A percentile compares a stretch with the other conserved stretches of the same genome.
Evolutionary conservation across 139 green algal species (phyloP).

Genomic region (Coelastrella sp.): DNA sequence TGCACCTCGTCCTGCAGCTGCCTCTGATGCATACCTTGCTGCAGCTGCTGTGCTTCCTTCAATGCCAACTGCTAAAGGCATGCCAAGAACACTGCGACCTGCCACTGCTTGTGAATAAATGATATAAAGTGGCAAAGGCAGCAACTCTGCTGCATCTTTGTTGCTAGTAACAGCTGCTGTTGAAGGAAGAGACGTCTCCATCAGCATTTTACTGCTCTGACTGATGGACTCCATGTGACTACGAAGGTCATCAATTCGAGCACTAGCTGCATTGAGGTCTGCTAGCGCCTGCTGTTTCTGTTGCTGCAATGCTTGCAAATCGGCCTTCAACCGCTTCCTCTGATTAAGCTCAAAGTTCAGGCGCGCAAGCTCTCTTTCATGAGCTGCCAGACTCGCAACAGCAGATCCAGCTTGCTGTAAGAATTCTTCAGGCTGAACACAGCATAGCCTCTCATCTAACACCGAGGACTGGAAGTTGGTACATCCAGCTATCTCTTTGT

Average conservation of each 20-base stretch:
- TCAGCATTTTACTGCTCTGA: constrained; percentile 39
- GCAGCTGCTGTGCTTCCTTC: constrained; percentile 14
- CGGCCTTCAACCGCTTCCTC: constrained; percentile 20
- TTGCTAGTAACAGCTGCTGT: not conserved
- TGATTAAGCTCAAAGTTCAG: constrained; percentile 25
- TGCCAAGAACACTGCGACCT: constrained; percentile 4
- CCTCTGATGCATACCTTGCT: not conserved
- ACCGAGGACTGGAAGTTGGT: constrained; percentile 1
- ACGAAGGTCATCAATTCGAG: constrained; percentile 23
- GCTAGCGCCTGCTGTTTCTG: not conserved
- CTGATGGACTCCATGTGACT: not conserved
- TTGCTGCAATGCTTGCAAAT: not conserved
- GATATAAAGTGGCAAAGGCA: constrained; percentile 45
- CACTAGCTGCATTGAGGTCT: not conserved
- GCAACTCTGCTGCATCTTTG: constrained; percentile 27
- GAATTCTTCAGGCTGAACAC: not conserved
- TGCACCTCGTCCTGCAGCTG: not conserved
- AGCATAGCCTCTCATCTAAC: constrained; percentile 3
- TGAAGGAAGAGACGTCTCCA: constrained; percentile 47
- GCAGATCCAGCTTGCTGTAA: not conserved
- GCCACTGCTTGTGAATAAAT: constrained; percentile 35
- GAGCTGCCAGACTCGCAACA: not conserved
- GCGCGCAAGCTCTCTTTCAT: constrained; percentile 10
- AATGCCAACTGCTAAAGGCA: constrained; percentile 4
- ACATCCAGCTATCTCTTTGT: constrained; percentile 39